Evolutionary conservation across 148 eudicot species (phyloP).

Genomic region (Linanthus parryae): DNA sequence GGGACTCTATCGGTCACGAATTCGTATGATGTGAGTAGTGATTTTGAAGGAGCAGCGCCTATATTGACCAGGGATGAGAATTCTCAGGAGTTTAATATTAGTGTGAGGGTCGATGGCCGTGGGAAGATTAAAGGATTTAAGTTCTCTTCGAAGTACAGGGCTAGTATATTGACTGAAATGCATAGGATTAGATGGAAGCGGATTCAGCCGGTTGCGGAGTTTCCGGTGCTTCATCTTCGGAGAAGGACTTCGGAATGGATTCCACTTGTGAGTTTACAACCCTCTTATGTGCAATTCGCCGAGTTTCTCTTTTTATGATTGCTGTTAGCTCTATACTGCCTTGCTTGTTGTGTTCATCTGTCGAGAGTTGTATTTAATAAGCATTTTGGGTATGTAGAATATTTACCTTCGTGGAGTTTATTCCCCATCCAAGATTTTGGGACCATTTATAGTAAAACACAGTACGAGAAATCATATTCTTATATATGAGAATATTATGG

Average conservation of each 20-base stretch:
- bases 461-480: too few species aligned
- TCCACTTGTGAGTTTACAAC: slow-evolving; percentile 64
- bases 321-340: too few species aligned
- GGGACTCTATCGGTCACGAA: slow-evolving; percentile 67
- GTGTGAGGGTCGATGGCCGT: slow-evolving; percentile 80
- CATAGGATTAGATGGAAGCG: slow-evolving; percentile 65
- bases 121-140: slow-evolving; percentile 82
- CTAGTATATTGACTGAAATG: slow-evolving; percentile 85
- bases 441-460: too few species aligned
- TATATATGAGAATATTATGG: too few species aligned
- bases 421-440: too few species aligned
- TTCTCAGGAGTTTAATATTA: slow-evolving; percentile 73
- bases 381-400: too few species aligned
- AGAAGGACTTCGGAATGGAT: slow-evolving; percentile 81
- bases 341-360: too few species aligned
- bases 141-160: slow-evolving; percentile 74
- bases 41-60: slow-evolving; percentile 75
- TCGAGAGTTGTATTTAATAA: too few species aligned
- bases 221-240: slow-evolving; percentile 80
- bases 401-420: too few species aligned
- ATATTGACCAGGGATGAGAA: slow-evolving; percentile 81
- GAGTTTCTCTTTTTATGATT: background rate
- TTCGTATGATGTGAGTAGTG: slow-evolving; percentile 61
- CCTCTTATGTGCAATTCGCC: background rate
- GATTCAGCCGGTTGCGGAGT: slow-evolving; percentile 66